Evolutionary conservation across 2,329 filamentous ascomycete species (phyloP).

Genomic region (Epichloe hybrida): DNA sequence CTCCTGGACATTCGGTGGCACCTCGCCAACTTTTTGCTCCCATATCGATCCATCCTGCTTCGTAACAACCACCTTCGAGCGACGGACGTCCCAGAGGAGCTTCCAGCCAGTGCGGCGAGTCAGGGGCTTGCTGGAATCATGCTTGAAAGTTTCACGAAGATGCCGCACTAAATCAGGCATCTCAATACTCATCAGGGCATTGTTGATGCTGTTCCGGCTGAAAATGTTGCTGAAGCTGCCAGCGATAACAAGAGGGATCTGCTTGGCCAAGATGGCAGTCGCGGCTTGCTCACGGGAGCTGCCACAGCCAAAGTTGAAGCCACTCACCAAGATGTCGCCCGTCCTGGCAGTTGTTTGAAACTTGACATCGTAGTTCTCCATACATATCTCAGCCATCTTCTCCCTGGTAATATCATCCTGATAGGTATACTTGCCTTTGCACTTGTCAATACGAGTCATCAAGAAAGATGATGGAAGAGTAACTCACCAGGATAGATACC

Average conservation of each 20-base stretch:
- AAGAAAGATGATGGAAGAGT: background rate
- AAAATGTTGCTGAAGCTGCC: constrained; percentile 82
- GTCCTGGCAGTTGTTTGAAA: constrained; percentile 52
- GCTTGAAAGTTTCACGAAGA: constrained; percentile 47
- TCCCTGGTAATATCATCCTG: constrained; percentile 67
- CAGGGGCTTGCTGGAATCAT: constrained; percentile 6
- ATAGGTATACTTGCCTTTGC: constrained; percentile 63
- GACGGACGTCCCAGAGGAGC: constrained; percentile 10
- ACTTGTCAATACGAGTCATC: background rate
- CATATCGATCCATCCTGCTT: constrained; percentile 10
- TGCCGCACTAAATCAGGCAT: constrained; percentile 52
- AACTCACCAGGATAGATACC: constrained; percentile 1
- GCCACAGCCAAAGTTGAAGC: constrained; percentile 83
- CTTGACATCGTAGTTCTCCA: constrained; percentile 78
- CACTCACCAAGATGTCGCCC: constrained; percentile 71
- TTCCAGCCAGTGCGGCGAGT: constrained; percentile 6
- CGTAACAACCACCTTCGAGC: constrained; percentile 9
- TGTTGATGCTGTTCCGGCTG: constrained; percentile 65
- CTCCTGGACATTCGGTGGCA: constrained; percentile 12
- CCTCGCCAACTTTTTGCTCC: constrained; percentile 14
- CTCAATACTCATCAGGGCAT: constrained; percentile 60
- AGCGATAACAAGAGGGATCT: constrained; percentile 67
- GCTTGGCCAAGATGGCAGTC: constrained; percentile 69
- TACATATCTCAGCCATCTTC: constrained; percentile 78
- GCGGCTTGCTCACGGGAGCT: constrained; percentile 60